Evolutionary conservation across 345 rosid genomes (phyloP), one percentile per base, ranked within the genome.

Genomic region (Moringa oleifera): DNA sequence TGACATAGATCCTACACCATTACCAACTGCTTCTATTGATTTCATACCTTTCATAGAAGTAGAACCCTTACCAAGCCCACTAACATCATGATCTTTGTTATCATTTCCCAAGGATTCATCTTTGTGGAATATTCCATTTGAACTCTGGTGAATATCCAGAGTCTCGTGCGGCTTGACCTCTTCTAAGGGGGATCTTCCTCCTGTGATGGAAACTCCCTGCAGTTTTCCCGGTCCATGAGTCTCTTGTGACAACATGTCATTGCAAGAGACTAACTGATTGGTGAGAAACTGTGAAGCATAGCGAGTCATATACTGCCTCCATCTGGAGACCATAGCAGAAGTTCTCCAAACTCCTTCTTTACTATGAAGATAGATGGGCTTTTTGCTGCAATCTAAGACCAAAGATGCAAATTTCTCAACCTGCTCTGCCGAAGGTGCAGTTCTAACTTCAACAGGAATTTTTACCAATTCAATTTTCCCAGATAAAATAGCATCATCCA

Each of bases 261-360:
- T 57, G 5, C 60, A 33, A 72, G 51, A 56, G 17, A 45, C 45
- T 36, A 58, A 51, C 54, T 55, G 74, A 62, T 51, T 55, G 33
- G 68, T 58, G 36, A 47, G 59, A 11, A n/a, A 54, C 57, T 71
- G 80, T 55, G 73, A 71, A 36, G 70, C 63, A 59, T 24, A 64
- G 57, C 95, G 87, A 63, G 77, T 81, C 86, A 85, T 83, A 80
- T 77, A 86, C 84, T 93, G 98, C 77, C 85, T 81, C 95, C 98
- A 93, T 76, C 97, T 82, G 56, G 98, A 90, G 41, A 90, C 76
- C 98, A 93, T 84, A 23, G 95, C 92, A 59, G 84, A 83, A 59
- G 95, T 78, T 82, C 98, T 85, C 95, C 91, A 71, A 19, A 68
- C 89, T 57, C 97, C 98, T 85, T 93, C 97, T 69, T 83, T 93